Base-by-base conservation (phyloP, 768 basidiomycete species). In the Sarcodon aspratus region DNA sequence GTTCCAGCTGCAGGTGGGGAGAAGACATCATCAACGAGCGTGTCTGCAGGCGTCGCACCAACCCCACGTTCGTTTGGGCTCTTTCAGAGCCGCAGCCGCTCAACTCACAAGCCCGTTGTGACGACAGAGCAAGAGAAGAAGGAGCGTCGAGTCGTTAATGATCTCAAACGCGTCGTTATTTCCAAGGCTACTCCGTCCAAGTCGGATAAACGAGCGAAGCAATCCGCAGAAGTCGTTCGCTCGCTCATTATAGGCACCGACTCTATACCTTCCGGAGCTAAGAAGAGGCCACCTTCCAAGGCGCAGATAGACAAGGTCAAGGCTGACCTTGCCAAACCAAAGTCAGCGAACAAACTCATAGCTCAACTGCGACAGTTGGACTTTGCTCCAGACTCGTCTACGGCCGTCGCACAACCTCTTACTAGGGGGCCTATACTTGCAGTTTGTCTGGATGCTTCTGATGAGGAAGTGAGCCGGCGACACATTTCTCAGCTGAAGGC, bases 321-420 rank as follows among this genome's bases (percentile, higher is more conserved):
- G 61, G 66, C 78, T 1, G 74, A 80, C 60, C 76, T 91, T 27
- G 66, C 77, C 52, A 59, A 81, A 40, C 78, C 82, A 15, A 81
- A 82, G 61, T 67, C 73, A 11, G 87, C 86, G 17, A 78, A 78
- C 60, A 79, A 74, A 57, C 69, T 91, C 50, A 85, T 90, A 52
- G 69, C 74, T n/a, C 79, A 88, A 44, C 71, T 91, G 11, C 79
- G 75, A 36, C 55, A 66, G 7, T 69, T 90, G 36, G 76, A 88
- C n/a, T 32, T 17, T 15, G 48, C 55, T 27, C 57, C 57, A 32
- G 51, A 55, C 15, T 45, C 48, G 13, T 37, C 51, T 32, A 50
- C 68, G 80, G 42, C 73, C 78, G 36, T 63, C 64, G 17, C 60
- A 61, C 60, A 58, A 18, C 56, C 61, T 9, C 36, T 49, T 31